phyloP scores from a whole-genome alignment of 2,329 filamentous ascomycete genomes.

The Ascochyta koolunga region DNA sequence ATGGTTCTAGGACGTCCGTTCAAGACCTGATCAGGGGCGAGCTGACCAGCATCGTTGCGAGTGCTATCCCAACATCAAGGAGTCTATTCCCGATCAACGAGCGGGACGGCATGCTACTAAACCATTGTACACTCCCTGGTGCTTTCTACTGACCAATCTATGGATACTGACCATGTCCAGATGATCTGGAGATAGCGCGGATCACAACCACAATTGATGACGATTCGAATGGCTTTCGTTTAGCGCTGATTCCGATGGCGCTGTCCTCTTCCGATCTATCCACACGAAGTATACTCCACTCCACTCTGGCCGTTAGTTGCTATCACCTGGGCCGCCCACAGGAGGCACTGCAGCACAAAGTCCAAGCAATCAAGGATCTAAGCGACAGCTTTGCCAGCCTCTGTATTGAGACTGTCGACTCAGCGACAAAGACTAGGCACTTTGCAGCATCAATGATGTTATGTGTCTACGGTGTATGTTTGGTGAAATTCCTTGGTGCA shows the following conservation, averaged over 20 bases:
- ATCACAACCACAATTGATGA: slow-evolving; percentile 58
- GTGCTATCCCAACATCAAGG: neutral
- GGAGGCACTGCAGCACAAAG: slow-evolving; percentile 53
- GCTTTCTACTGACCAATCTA: slow-evolving; percentile 1
- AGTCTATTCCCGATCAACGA: neutral
- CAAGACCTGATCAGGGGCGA: neutral
- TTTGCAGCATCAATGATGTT: slow-evolving; percentile 59
- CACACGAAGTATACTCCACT: slow-evolving; percentile 51
- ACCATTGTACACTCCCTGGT: neutral
- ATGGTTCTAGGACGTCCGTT: slow-evolving; percentile 3
- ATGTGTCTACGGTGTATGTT: slow-evolving; percentile 55
- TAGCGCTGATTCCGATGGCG: slow-evolving; percentile 56
- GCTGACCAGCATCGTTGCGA: neutral
- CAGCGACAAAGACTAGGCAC: slow-evolving; percentile 46
- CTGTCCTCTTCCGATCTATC: slow-evolving; percentile 42
- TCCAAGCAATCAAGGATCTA: slow-evolving; percentile 50
- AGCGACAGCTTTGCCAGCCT: slow-evolving; percentile 45
- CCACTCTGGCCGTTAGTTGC: slow-evolving; percentile 55
- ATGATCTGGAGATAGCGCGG: slow-evolving; percentile 49
- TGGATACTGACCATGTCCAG: slow-evolving; percentile 45
- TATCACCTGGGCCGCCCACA: slow-evolving; percentile 51
- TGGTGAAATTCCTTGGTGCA: neutral
- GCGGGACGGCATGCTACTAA: slow-evolving; percentile 28
- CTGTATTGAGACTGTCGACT: slow-evolving; percentile 18
- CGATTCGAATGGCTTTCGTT: slow-evolving; percentile 54